Base-by-base conservation (phyloP, 768 basidiomycete genomes). In the Candolleomyces eurysporus region DNA sequence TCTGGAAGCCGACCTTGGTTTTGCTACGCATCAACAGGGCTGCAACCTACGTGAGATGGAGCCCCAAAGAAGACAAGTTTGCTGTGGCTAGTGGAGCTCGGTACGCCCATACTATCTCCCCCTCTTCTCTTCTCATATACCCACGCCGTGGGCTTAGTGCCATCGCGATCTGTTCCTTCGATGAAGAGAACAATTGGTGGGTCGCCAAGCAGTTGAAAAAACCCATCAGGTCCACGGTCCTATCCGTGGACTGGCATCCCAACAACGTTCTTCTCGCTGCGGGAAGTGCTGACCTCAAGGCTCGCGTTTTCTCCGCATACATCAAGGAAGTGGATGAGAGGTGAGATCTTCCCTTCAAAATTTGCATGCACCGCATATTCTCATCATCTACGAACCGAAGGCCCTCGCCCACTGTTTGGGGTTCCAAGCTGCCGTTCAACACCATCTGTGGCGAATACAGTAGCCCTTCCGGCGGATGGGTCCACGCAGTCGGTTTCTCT, bases 111-210 rank as follows among this genome's bases (percentile, higher is more conserved):
- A 6, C 14, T 8, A 9, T 11, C 17, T 30, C n/a, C 9, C 16
- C 5, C 9, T 13, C 5, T 59, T 53, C 10, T 50, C 51, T 46
- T 19, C 9, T 14, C 13, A 3, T 32, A 56, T 8, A 45, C 57
- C 42, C 61, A 61, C 54, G 58, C 50, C 26, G 2, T 17, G 16
- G 36, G 36, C 32, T 54, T n/a, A 93, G 96, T 45, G 91, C 95
- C 40, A 96, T 98, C 67, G 93, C 95, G 11, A 85, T 99, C 53
- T 99, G 97, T 73, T 96, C 92, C 17, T 99, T 97, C 70, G 97
- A 99, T 72, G 82, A 91, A 10, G 97, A 99, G 79, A 96, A 91
- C 76, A 91, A 99, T 73, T 99, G 97, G 97, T 99, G 97, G 97
- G 93, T 97, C 4, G 89, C 96, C 17, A 94, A 93, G 72, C 90